Evolutionary conservation across 179 eudicot genomes (phyloP), one percentile per base, ranked within the genome.

Genomic region (Silene coronaria): DNA sequence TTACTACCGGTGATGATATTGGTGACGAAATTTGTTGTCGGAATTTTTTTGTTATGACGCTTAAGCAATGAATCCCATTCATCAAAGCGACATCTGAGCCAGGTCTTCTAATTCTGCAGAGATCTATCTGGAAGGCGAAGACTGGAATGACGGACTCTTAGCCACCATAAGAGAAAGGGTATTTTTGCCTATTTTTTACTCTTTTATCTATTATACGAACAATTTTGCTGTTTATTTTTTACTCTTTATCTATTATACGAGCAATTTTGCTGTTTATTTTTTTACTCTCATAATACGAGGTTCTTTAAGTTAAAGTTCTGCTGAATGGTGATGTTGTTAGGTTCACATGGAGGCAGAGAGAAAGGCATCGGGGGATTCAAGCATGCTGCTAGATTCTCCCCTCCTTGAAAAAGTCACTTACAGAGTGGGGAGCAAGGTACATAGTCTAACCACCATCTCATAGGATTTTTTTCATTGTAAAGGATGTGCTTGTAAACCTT

Each of bases 131-230:
- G 96, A 91, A 78, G 97, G 93, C 75, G 99, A 91, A 76, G 88
- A 93, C 46, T 96, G 99, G 99, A 93, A 92, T 84, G 99, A 96
- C 80, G 99, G 99, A 24, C 75, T 96, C 28, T 77, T 96, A 70
- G 99, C 99, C 64, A 96, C 99, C 16, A 89, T 96, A 78, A 91
- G 99, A 75, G 99, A 96, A 80, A 88, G 90, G 92, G 99, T 92
- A 88, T 76, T 81, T 27, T 82, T 75, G 38, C 30, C 24, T 55
- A 4, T 14, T 26, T 23, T 2, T 45, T 4, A 27, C 13, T 8
- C 23, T 34, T 7, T 60, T 30, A 59, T 42, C 2, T 58, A n/a
- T n/a, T 61, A 22, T n/a, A 70, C 22, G 30, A 70, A 45, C 1
- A 34, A 34, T 42, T 59, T 51, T 32, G 28, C 4, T 27, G 11